Percentiles rank a stretch among this genome's conserved stretches.
Conservation (phyloP, 2,329 filamentous ascomycete genomes). For the Aspergillus brasiliensis region DNA sequence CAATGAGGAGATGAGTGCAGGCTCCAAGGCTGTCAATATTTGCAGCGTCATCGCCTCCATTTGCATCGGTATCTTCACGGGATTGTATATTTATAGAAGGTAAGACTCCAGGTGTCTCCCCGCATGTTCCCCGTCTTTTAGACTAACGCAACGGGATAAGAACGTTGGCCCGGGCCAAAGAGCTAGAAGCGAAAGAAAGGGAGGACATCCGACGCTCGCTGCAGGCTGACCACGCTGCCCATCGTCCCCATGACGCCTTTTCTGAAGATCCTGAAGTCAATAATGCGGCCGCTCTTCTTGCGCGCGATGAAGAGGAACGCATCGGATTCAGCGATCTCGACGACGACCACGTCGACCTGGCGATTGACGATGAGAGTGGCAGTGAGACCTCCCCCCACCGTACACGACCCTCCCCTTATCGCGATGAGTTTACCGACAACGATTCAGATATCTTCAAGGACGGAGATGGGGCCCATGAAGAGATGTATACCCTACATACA, state of each 20-base stretch:
- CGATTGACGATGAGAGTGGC: conserved; percentile 51
- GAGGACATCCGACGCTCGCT: conserved; percentile 40
- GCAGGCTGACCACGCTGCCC: conserved; percentile 37
- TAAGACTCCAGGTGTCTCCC: conserved; percentile 29
- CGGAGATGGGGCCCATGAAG: conserved; percentile 42
- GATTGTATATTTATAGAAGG: conserved; percentile 79
- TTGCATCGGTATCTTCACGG: conserved; percentile 72
- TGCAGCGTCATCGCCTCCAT: conserved; percentile 73
- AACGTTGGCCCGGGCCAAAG: conserved; percentile 51
- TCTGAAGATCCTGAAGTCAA: conserved; percentile 44
- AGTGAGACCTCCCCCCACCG: conserved; percentile 28
- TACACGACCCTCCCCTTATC: conserved; percentile 46
- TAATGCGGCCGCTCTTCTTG: conserved; percentile 42
- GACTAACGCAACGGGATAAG: conserved; percentile 26
- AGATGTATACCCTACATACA: conserved; percentile 45
- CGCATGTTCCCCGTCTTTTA: background rate
- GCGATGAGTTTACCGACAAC: conserved; percentile 57
- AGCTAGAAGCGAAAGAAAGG: conserved; percentile 52
- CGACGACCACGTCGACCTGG: conserved; percentile 43
- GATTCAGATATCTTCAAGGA: conserved; percentile 52
- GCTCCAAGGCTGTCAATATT: conserved; percentile 82
- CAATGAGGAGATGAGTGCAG: conserved; percentile 77
- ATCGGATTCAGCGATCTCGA: conserved; percentile 46
- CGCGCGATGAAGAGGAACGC: conserved; percentile 46
- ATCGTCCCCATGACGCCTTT: conserved; percentile 37